These are phyloP conservation scores for Phytophthora crassamura DNA, from an alignment of 352 stramenopile genomes.

Conservation along the genomic window DNA sequence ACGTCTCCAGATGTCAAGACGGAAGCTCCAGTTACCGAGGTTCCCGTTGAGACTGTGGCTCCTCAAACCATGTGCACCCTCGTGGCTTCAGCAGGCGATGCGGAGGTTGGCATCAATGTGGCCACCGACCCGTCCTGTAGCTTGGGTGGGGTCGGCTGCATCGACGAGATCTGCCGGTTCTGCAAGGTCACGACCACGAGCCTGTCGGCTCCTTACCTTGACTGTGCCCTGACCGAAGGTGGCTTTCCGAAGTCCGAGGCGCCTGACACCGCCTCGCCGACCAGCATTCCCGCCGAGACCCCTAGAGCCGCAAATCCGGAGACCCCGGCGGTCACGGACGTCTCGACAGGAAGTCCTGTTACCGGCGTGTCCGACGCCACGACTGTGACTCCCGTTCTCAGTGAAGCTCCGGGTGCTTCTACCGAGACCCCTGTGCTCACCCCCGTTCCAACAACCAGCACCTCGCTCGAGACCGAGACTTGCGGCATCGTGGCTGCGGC, in stretches of 20 bases:
- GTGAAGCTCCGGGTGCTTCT: neutral
- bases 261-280: conserved; percentile 3
- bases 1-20: neutral
- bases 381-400: neutral
- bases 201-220: conserved; percentile 27
- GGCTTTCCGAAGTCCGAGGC: conserved; percentile 2
- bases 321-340: neutral
- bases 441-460: neutral
- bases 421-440: conserved; percentile 12
- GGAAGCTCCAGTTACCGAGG: conserved; percentile 7
- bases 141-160: conserved; percentile 42
- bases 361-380: neutral
- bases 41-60: neutral
- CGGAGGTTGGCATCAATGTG: conserved; percentile 39
- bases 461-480: neutral
- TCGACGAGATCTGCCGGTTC: conserved; percentile 49
- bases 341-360: neutral
- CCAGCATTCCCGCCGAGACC: neutral
- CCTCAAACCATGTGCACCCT: conserved; percentile 12
- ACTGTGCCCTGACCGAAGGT: conserved; percentile 18
- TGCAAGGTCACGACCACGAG: conserved; percentile 38
- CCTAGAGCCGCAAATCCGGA: neutral
- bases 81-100: conserved; percentile 32
- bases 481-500: conserved; percentile 18
- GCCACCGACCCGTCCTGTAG: conserved; percentile 38